phyloP scores from a whole-genome alignment of 177 flowering plant genomes.

The Vitis hybrid region DNA sequence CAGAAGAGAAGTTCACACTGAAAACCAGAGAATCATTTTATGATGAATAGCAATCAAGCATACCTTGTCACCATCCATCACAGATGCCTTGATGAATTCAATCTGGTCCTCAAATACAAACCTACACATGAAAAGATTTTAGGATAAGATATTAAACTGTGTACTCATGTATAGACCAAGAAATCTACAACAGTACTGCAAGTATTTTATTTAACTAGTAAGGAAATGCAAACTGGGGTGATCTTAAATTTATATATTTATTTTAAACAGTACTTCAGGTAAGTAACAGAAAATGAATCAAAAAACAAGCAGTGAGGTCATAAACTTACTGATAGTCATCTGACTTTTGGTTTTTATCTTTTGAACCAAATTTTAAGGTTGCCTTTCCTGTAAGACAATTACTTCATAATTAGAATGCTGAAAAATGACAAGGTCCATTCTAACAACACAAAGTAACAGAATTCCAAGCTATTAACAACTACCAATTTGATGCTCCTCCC shows the following conservation, averaged over 20 bases:
- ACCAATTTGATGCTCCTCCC: constrained; percentile 99
- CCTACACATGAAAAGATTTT: constrained; percentile 31
- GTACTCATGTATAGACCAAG: neutral
- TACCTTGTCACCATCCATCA: constrained; percentile 81
- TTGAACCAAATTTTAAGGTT: constrained; percentile 79
- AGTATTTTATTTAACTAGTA: neutral
- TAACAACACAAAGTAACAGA: neutral
- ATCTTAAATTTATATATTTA: neutral
- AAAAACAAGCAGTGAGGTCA: constrained; percentile 4
- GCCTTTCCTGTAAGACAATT: constrained; percentile 71
- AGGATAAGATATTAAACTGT: neutral
- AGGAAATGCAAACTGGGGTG: neutral
- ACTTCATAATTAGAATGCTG: constrained; percentile 1
- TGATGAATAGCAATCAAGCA: constrained; percentile 5
- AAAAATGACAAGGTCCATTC: neutral
- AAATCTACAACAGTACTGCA: neutral
- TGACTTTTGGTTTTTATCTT: constrained; percentile 55
- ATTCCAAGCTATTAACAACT: neutral
- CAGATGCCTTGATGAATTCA: constrained; percentile 81
- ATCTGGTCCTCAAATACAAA: constrained; percentile 97
- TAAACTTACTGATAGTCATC: constrained; percentile 77
- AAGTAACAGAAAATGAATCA: neutral
- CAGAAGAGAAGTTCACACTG: neutral
- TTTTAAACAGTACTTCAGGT: neutral
- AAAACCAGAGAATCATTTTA: neutral